Base-by-base conservation (phyloP, 75 land plant species). In the Chamaecyparis obtusa region DNA sequence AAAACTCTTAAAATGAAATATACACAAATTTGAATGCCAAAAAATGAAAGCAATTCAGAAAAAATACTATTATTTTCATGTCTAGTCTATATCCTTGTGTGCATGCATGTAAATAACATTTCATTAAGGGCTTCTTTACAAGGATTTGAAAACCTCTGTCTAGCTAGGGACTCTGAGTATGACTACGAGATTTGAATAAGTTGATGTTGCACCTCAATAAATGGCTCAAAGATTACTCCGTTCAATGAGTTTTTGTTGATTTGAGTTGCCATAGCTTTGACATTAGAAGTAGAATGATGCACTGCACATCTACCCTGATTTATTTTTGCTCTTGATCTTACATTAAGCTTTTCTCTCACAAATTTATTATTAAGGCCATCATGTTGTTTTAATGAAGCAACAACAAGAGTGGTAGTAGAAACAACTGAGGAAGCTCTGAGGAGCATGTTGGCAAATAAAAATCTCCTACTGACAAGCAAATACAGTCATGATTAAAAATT, bases 181-280 rank as follows among this genome's bases (percentile, higher is more conserved):
- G 78, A 86, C 37, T 88, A 35, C 14, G 96, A 95, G 9, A 97
- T 94, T 49, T 94, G 88, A 41, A 69, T 60, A 48, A 94, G 93
- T 92, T 96, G 94, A 80, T 88, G 88, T 90, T 95, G 92, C 6
- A 97, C 95, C 88, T 97, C 97, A 76, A 89, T 87, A 76, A 97
- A 97, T 2, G 99, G 99, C 89, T 92, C 94, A 86, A 97, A 97
- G 33, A 97, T 88, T 17, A 94, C 90, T 41, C 93, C 97, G 9
- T 88, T 94, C 36, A 93, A 87, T 36, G 90, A 84, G 21, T 82
- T 81, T 13, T 10, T 76, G 5, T n/a, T n/a, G n/a, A 2, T 35
- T 76, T 76, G 36, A 76, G 1, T 35, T 3, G 16, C 15, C 15
- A 36, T 35, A 35, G 36, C 78, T 76, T 35, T 32, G 2, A 33